Evolutionary conservation across 805 yeast species (phyloP).

Genomic region (Zygoascus biomembranicola): DNA sequence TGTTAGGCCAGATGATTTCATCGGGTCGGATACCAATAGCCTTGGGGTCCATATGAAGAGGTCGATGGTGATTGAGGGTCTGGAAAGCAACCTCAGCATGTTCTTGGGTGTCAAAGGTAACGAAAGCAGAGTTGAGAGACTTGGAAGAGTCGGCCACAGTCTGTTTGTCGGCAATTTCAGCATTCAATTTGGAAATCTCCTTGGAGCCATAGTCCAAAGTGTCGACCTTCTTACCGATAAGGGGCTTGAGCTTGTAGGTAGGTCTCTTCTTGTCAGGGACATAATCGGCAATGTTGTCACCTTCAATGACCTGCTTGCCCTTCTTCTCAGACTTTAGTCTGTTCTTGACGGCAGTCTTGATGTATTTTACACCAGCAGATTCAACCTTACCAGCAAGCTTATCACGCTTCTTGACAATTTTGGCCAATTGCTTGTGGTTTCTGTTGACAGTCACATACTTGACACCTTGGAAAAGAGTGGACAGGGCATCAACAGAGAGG

Average conservation of each 20-base stretch:
- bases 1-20: slow-evolving; percentile 78
- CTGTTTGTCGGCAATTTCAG: slow-evolving; percentile 55
- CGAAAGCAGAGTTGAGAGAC: slow-evolving; percentile 76
- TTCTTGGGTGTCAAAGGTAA: slow-evolving; percentile 75
- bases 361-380: slow-evolving; percentile 48
- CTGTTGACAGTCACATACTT: slow-evolving; percentile 75
- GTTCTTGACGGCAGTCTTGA: slow-evolving; percentile 56
- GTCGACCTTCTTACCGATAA: slow-evolving; percentile 77
- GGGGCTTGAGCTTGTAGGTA: slow-evolving; percentile 60
- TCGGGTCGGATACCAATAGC: slow-evolving; percentile 65
- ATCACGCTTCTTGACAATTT: slow-evolving; percentile 52
- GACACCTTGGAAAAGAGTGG: slow-evolving; percentile 74
- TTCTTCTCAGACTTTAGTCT: slow-evolving; percentile 61
- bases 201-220: slow-evolving; percentile 68
- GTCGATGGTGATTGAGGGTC: slow-evolving; percentile 44
- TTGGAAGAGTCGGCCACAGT: slow-evolving; percentile 41
- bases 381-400: slow-evolving; percentile 57
- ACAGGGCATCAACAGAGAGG: slow-evolving; percentile 63
- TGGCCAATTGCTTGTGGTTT: slow-evolving; percentile 44
- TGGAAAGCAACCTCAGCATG: slow-evolving; percentile 88
- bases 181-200: slow-evolving; percentile 59
- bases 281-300: slow-evolving; percentile 32
- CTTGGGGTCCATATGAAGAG: slow-evolving; percentile 38
- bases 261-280: slow-evolving; percentile 73
- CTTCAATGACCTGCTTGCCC: slow-evolving; percentile 30